Evolutionary conservation across 331 rosid genomes (phyloP), one percentile per base, ranked within the genome.

Genomic region (Acacia pycnantha): DNA sequence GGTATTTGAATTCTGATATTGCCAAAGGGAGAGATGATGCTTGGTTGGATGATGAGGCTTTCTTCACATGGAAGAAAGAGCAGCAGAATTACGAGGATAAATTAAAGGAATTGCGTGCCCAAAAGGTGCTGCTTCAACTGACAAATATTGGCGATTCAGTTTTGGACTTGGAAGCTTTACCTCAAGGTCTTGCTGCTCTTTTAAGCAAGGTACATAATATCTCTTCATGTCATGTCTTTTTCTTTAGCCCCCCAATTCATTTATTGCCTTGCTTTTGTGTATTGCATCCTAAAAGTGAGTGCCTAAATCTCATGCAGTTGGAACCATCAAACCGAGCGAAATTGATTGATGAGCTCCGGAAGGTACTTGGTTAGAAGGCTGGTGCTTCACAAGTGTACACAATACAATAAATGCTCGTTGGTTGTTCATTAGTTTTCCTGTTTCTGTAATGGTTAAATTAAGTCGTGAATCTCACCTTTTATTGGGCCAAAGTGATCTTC

Each of bases 141-240:
- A 87, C 95, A 77, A 86, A 79, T 73, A 91, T 96, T 78, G 97
- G 98, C 35, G 90, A 88, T 77, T 94, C 98, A 8, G 78, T 69
- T 74, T 85, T 88, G 51, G 98, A 94, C 90, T 84, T 96, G 91
- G 92, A 92, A 88, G 98, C 97, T 81, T 86, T 96, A 74, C 98
- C 99, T 85, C 97, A 89, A 82, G 97, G 98, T 84, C 94, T 96
- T 79, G 93, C 98, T 53, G 88, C 97, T 80, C 95, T 96, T 89
- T 79, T 96, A 88, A 91, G 91, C 97, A 94, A 96, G 94, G 99
- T 96, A 88, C 53, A 37, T 44, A 69, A 80, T 47, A 21, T 46
- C 7, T 33, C 77, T 64, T 76, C 73, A 5, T 74, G 22, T 70
- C 75, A 7, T 29, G 24, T 5, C 58, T 21, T 21, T 54, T 54